A percentile compares a stretch with the other conserved stretches of the same genome.
These are phyloP conservation scores for Wickerhamiella dianesei DNA, from an alignment of 805 yeast species.

Conservation along the genomic window DNA sequence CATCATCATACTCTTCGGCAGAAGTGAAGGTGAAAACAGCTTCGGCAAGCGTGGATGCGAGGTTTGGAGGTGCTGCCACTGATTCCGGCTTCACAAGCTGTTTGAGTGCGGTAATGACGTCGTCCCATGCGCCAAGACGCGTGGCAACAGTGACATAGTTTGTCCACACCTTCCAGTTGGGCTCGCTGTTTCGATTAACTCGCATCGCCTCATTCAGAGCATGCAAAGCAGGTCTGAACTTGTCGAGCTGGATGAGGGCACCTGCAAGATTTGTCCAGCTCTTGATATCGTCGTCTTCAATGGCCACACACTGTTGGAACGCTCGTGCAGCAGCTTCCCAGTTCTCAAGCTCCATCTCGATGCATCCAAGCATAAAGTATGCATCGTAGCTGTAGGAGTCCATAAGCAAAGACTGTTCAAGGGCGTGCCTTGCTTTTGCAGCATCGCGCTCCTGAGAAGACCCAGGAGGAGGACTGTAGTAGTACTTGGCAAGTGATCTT, in stretches of 20 bases:
- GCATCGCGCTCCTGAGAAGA: conserved; percentile 42
- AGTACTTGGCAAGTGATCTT: conserved; percentile 61
- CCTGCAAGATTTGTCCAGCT: conserved; percentile 91
- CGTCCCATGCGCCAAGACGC: conserved; percentile 76
- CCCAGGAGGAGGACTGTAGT: conserved; percentile 41
- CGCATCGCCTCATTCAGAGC: conserved; percentile 73
- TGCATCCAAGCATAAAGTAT: conserved; percentile 88
- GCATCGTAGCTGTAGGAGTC: conserved; percentile 66
- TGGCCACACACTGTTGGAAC: conserved; percentile 74
- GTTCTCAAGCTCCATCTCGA: conserved; percentile 61
- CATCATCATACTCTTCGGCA: conserved; percentile 1
- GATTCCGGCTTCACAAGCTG: conserved; percentile 4
- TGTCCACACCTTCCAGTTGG: conserved; percentile 84
- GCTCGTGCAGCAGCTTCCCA: conserved; percentile 79
- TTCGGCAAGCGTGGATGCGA: conserved; percentile 46
- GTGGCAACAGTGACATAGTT: conserved; percentile 74
- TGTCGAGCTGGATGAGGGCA: conserved; percentile 50
- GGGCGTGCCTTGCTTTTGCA: conserved; percentile 44
- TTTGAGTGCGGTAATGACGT: conserved; percentile 61
- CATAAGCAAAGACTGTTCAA: conserved; percentile 58
- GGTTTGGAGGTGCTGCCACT: background rate
- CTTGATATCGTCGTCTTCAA: conserved; percentile 66
- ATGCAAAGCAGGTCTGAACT: conserved; percentile 63
- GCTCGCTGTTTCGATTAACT: conserved; percentile 42
- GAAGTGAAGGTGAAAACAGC: conserved; percentile 36